A percentile compares a stretch with the other conserved stretches of the same genome.
phyloP scores from a whole-genome alignment of 352 stramenopile genomes.

The Blastocystis sp. region DNA sequence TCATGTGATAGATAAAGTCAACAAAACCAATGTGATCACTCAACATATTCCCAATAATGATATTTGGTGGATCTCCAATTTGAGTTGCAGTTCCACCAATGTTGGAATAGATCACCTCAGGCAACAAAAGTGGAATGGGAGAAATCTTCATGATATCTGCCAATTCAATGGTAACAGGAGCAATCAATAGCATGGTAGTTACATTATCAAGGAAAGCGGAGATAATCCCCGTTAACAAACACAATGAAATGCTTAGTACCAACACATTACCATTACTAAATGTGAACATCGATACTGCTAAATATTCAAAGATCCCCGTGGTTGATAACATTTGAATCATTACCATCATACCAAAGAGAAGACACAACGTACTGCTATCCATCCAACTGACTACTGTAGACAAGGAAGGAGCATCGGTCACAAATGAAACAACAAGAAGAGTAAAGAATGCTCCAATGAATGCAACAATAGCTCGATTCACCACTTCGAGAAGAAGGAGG shows the following conservation, averaged over 20 bases:
- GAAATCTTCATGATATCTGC: conserved; percentile 68
- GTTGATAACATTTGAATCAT: conserved; percentile 68
- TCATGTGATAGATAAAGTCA: conserved; percentile 69
- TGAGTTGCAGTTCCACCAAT: conserved; percentile 69
- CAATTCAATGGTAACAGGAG: conserved; percentile 70
- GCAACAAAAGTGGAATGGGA: conserved; percentile 68
- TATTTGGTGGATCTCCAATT: conserved; percentile 69
- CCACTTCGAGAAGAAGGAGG: conserved; percentile 68
- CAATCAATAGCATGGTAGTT: conserved; percentile 69
- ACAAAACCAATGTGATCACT: conserved; percentile 68
- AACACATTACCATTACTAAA: conserved; percentile 65
- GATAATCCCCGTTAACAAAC: conserved; percentile 66
- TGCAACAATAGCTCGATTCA: conserved; percentile 68
- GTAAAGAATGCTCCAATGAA: conserved; percentile 68
- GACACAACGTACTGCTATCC: conserved; percentile 65
- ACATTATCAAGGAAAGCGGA: conserved; percentile 70
- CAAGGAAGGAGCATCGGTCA: conserved; percentile 66
- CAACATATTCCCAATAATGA: conserved; percentile 69
- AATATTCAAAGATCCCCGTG: conserved; percentile 69
- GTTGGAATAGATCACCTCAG: conserved; percentile 68
- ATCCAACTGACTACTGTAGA: conserved; percentile 63
- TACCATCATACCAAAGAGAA: conserved; percentile 71
- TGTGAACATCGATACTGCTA: conserved; percentile 66
- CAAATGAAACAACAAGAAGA: conserved; percentile 67
- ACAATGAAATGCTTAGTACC: conserved; percentile 64